Base-by-base conservation (phyloP, 768 basidiomycete genomes). In the Trametes gibbosa region DNA sequence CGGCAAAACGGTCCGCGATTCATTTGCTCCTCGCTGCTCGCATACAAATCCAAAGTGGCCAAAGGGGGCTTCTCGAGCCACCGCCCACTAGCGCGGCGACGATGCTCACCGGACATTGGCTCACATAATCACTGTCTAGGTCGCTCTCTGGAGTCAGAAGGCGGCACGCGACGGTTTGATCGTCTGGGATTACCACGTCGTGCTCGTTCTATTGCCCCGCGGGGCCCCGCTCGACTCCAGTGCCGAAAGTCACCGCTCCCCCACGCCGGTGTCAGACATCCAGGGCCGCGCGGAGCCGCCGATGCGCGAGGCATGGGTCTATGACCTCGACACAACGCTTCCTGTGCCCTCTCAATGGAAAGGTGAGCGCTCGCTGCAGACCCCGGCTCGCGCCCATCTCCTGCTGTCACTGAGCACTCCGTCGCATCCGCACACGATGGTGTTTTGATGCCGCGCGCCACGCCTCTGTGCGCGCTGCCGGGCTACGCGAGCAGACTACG, bases 181-280 rank as follows among this genome's bases (percentile, higher is more conserved):
- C 19, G 70, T 89, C 41, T 90, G 87, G 87, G 88, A 90, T 68
- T 90, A 90, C 70, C 88, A 90, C 66, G 87, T 86, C 63, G 71
- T 90, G 41, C 77, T 87, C 13, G 68, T 82, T 46, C 73, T 89
- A 29, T 77, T 76, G 41, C 72, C 75, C 57, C 75, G 66, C 29
- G 29, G 29, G 29, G 35, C 47, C 27, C 50, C 42, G 27, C 34
- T 14, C 35, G 35, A 50, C 50, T 10, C 34, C 34, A 12, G 35
- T 7, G 34, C 14, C 13, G 35, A 25, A 12, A 37, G 35, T 37
- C 21, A 50, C 14, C 14, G n/a, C n/a, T 19, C 50, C 17, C 23
- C 37, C 21, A 24, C n/a, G 19, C 21, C n/a, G 9, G 50, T 8
- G 21, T 10, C 19, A 9, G 32, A n/a, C 32, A 42, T 19, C 12